Percentiles rank a stretch among this genome's conserved stretches.
Conservation (phyloP, 208 protist species). For the Leishmania lainsoni region DNA sequence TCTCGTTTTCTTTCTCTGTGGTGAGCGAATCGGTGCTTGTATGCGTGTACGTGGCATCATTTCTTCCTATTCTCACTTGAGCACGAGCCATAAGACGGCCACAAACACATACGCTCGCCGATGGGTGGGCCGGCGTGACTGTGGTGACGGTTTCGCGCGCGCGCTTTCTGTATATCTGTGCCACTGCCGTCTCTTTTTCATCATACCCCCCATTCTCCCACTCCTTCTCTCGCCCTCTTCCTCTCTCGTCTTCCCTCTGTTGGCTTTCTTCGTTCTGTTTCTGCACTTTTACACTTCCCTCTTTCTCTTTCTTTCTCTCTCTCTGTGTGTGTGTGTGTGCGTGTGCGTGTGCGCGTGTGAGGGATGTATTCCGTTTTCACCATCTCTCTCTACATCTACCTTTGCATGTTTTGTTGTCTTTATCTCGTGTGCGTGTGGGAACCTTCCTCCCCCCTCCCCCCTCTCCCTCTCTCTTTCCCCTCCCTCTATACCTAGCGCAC, state of each 20-base stretch:
- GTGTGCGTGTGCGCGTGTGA: slow-evolving; percentile 10
- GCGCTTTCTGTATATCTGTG: neutral
- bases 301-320: slow-evolving; percentile 7
- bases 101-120: neutral
- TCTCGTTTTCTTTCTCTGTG: neutral
- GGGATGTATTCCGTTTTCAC: neutral
- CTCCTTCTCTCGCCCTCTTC: neutral
- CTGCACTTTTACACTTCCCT: neutral
- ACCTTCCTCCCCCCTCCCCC: neutral
- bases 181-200: neutral
- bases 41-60: too few relatives aligned
- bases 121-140: neutral
- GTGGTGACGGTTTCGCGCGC: neutral
- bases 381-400: neutral
- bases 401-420: neutral
- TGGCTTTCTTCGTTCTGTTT: neutral
- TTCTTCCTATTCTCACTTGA: neutral
- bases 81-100: neutral
- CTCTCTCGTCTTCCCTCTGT: neutral
- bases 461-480: neutral
- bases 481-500: neutral
- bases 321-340: slow-evolving; percentile 12
- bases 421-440: neutral
- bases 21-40: neutral
- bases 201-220: neutral